phyloP scores from a whole-genome alignment of 192 early-diverging fungal genomes.

The Backusella australiensis region DNA sequence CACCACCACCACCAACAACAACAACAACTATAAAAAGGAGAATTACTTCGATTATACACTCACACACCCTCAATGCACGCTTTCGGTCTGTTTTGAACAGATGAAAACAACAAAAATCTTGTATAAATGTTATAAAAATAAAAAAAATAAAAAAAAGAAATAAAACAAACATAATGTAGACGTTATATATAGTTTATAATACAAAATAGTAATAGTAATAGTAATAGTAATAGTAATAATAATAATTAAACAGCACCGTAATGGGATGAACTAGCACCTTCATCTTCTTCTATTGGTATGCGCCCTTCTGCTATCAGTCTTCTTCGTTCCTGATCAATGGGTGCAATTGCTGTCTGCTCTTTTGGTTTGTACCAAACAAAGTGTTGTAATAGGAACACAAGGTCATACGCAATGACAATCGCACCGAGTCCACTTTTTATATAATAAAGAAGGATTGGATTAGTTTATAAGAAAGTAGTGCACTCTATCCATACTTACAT shows the following conservation, averaged over 20 bases:
- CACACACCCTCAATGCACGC: neutral
- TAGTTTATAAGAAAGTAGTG: neutral
- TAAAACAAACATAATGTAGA: neutral
- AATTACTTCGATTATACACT: neutral
- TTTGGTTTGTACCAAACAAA: conserved; percentile 61
- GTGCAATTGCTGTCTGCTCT: neutral
- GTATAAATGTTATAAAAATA: conserved; percentile 2
- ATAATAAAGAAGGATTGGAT: neutral
- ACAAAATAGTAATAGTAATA: neutral
- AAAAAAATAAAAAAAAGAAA: neutral
- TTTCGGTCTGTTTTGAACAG: neutral
- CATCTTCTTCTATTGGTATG: neutral
- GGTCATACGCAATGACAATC: conserved; percentile 73
- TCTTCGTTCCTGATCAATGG: neutral
- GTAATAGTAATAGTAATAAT: neutral
- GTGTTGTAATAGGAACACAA: conserved; percentile 78
- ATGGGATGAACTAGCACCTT: neutral
- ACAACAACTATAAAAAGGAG: neutral
- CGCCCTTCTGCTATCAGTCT: neutral
- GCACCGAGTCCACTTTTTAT: conserved; percentile 63
- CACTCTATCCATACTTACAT: conserved; percentile 26
- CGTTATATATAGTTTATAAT: neutral
- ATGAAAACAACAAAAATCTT: neutral
- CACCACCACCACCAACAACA: neutral
- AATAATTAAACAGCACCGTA: neutral